Base-by-base conservation (phyloP, 352 stramenopile species). In the Hyaloperonospora arabidopsidis region DNA sequence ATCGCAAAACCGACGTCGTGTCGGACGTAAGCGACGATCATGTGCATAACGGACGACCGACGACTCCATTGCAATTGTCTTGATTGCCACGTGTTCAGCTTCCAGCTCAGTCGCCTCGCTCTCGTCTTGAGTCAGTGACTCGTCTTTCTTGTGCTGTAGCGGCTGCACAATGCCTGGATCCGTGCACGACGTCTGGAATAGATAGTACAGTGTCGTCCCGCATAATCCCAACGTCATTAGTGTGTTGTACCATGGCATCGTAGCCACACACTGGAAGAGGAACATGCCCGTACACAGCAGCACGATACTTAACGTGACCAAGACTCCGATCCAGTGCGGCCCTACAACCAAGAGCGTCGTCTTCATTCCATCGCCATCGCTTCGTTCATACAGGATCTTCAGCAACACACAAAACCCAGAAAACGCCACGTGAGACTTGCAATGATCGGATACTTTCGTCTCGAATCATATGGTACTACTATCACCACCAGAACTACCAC, bases 301-400 rank as follows among this genome's bases (percentile, higher is more conserved):
- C n/a, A 90, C 70, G 51, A 93, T 80, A 2, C 53, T 47, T 23
- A 86, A 43, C 15, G 79, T 91, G 36, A 85, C 67, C 39, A 90
- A 39, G 25, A 89, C 80, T 32, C 82, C 82, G 49, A 88, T 79
- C 81, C 82, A 94, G 54, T 94, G 79, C 3, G 84, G 84, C 0
- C 84, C 84, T 1, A 94, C 65, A 49, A 91, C 51, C 28, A 89
- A 43, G 13, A 82, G 41, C 41, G 68, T 65, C 14, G 59, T 65
- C 21, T 63, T 45, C 32, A 52, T 45, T 17, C 59, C 62, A 11
- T 52, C 36, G n/a, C 72, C 68, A 45, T 73, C 51, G 17, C 66
- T 63, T 19, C 66, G 71, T 32, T 87, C 74, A 45, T 67, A 60
- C 8, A 86, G 65, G 40, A 87, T 67, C 74, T 85, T 34, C 4